Evolutionary conservation across 2,329 filamentous ascomycete species (phyloP).

Genomic region (Fusarium bactridioides): DNA sequence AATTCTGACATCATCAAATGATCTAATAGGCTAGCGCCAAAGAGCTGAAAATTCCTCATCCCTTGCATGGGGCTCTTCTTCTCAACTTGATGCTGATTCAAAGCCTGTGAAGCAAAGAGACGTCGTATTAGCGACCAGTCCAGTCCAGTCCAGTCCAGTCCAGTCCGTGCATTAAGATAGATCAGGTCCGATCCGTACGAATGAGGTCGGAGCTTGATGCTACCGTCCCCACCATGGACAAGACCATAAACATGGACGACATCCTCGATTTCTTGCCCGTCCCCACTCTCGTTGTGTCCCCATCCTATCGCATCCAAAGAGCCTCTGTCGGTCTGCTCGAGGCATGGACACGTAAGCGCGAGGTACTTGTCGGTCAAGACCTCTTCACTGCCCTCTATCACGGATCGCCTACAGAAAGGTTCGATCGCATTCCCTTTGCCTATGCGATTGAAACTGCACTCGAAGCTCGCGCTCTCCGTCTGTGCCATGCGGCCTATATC

Average conservation of each 20-base stretch:
- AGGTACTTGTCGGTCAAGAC: neutral
- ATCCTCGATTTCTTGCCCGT: neutral
- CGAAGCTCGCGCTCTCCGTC: neutral
- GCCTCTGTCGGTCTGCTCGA: neutral
- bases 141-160: too few relatives aligned
- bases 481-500: neutral
- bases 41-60: neutral
- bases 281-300: neutral
- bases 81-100: neutral
- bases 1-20: neutral
- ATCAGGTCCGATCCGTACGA: too few relatives aligned
- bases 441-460: neutral
- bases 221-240: neutral
- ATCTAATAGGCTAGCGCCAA: neutral
- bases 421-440: conserved; percentile 1
- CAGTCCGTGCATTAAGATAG: too few relatives aligned
- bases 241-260: neutral
- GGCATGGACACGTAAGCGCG: neutral
- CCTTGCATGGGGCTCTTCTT: neutral
- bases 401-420: neutral
- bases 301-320: neutral
- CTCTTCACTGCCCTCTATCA: conserved; percentile 1
- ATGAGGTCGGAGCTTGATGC: neutral
- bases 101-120: neutral
- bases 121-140: neutral